These are phyloP conservation scores for Austroboletus niveus DNA, from an alignment of 1,284 basidiomycete genomes.

Conservation along the genomic window DNA sequence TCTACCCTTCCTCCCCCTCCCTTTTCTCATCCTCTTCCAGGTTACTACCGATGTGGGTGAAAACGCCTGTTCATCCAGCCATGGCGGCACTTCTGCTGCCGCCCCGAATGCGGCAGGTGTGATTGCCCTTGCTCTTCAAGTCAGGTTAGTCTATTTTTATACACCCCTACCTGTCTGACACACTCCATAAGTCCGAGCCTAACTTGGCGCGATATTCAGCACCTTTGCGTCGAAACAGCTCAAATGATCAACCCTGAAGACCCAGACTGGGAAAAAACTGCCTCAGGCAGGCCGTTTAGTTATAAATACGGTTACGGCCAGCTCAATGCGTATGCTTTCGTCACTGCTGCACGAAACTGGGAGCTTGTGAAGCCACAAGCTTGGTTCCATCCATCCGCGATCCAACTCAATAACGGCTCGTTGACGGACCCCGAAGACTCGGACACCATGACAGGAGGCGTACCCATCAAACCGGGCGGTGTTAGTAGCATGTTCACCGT, in stretches of 20 bases:
- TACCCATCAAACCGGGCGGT: conserved; percentile 67
- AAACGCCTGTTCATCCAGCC: conserved; percentile 77
- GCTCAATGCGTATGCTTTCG: conserved; percentile 81
- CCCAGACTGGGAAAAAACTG: conserved; percentile 91
- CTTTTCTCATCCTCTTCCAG: conserved; percentile 41
- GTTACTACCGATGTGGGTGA: conserved; percentile 94
- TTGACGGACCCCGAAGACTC: conserved; percentile 46
- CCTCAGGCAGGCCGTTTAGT: conserved; percentile 79
- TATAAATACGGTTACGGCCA: conserved; percentile 98
- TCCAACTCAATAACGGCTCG: conserved; percentile 66
- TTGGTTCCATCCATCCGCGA: conserved; percentile 76
- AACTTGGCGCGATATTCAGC: conserved; percentile 96
- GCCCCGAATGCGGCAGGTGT: conserved; percentile 95
- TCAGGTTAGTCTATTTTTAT: conserved; percentile 53
- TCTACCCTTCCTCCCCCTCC: conserved; percentile 19
- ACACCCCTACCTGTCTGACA: conserved; percentile 12
- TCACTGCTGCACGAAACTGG: conserved; percentile 84
- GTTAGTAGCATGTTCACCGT: conserved; percentile 68
- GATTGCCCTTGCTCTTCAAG: conserved; percentile 84
- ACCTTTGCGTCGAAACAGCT: conserved; percentile 82
- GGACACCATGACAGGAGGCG: conserved; percentile 60
- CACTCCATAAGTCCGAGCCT: conserved; percentile 55
- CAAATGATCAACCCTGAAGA: conserved; percentile 85
- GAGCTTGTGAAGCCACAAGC: conserved; percentile 91
- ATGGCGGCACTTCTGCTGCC: conserved; percentile 97